Evolutionary conservation across 164 flowering plant species (phyloP).

Genomic region (Vitis vinifera): DNA sequence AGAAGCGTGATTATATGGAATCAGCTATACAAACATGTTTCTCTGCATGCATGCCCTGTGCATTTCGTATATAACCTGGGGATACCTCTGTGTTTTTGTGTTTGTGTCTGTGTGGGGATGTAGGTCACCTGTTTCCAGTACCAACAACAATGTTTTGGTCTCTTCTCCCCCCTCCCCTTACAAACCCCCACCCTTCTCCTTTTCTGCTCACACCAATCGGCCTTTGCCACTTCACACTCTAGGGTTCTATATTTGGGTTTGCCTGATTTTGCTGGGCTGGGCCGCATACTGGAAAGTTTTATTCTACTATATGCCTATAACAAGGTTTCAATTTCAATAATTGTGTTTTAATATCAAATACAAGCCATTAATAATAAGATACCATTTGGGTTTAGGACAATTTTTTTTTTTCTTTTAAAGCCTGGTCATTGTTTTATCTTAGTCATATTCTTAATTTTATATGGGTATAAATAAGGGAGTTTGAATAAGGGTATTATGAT

Average conservation of each 20-base stretch:
- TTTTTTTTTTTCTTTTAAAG: too few relatives aligned
- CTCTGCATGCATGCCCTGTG: background rate
- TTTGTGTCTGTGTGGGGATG: background rate
- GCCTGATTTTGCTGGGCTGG: too few relatives aligned
- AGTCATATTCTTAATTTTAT: too few relatives aligned
- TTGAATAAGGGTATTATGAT: too few relatives aligned
- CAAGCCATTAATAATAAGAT: too few relatives aligned
- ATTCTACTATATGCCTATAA: too few relatives aligned
- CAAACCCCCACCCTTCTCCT: background rate
- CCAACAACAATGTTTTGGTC: conserved; percentile 21
- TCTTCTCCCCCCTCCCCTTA: background rate
- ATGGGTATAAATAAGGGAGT: too few relatives aligned
- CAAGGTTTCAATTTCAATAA: too few relatives aligned
- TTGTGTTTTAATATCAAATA: too few relatives aligned
- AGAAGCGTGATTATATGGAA: conserved; percentile 10
- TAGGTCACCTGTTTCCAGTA: conserved; percentile 11
- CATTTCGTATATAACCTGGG: conserved; percentile 5
- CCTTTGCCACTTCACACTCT: conserved; percentile 3
- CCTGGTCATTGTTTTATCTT: too few relatives aligned
- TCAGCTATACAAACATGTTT: conserved; percentile 5
- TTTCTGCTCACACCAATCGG: background rate
- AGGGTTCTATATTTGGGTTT: background rate
- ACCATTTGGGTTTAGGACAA: too few relatives aligned
- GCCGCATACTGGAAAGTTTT: too few relatives aligned
- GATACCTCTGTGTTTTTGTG: background rate